phyloP scores from a whole-genome alignment of 148 eudicot genomes.

The Persicaria tinctoria region DNA sequence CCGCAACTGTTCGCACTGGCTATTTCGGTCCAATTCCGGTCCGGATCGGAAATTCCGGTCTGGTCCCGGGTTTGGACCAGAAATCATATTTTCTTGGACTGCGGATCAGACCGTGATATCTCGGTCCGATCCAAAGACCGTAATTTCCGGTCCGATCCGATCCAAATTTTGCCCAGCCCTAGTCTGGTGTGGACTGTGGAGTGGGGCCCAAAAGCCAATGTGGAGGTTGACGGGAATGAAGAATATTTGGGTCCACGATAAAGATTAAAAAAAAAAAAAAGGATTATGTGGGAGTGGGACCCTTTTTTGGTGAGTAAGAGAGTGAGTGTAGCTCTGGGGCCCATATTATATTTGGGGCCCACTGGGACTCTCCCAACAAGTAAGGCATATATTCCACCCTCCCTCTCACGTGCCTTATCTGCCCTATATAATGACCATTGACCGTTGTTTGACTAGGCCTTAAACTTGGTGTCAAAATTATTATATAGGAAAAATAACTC shows the following conservation, averaged over 20 bases:
- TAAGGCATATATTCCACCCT: slow-evolving; percentile 3
- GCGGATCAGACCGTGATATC: no score
- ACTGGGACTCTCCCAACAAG: not conserved
- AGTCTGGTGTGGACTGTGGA: not conserved
- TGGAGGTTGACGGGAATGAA: slow-evolving; percentile 2
- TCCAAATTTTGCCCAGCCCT: no score
- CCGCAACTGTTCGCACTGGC: no score
- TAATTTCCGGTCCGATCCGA: no score
- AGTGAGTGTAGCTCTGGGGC: not conserved
- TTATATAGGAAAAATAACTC: no score
- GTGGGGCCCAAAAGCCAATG: slow-evolving; percentile 1
- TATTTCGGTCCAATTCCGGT: no score
- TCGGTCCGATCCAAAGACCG: no score
- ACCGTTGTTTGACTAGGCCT: not conserved
- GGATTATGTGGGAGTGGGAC: no score
- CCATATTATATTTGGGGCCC: not conserved
- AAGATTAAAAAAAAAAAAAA: not conserved
- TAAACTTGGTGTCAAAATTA: no score
- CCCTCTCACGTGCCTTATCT: not conserved
- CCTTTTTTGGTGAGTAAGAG: not conserved
- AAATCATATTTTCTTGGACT: no score
- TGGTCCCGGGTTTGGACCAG: no score
- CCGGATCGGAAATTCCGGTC: no score
- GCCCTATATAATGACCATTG: not conserved
- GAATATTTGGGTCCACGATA: slow-evolving; percentile 11